Evolutionary conservation across 2,329 filamentous ascomycete species (phyloP), one percentile per base, ranked within the genome.

Genomic region (Botryotinia calthae): DNA sequence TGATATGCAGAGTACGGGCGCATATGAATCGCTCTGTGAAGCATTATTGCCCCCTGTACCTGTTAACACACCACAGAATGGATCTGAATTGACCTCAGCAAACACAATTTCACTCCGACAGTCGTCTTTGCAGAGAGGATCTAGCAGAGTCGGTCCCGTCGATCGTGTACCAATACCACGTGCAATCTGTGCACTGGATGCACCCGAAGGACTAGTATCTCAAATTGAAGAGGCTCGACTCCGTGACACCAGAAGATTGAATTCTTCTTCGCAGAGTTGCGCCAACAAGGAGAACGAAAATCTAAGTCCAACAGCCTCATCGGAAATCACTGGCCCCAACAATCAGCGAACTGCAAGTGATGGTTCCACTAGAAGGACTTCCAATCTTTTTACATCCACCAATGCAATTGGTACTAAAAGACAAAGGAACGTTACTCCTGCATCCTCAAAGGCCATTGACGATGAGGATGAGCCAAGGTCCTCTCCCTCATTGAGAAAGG

Each of bases 341-440:
- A 58, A 48, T 18, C 63, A 72, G 5, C 54, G 28, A 48, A 44
- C 22, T 46, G 31, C 68, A 46, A 70, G 59, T 48, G 65, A 37
- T 68, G 34, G 51, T 31, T 56, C 65, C 25, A 56, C 73, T 63
- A 74, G 75, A 28, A 79, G 76, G 73, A 59, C 73, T 48, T 72
- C 76, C 20, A 73, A 77, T 69, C 72, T 74, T 34, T 76, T 77
- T 51, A 64, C 67, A 37, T 75, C 73, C 20, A 77, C 74, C 20
- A 77, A 72, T 69, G 75, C 71, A 44, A 74, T 71, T 61, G 75
- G 76, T 31, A 77, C 74, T 31, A 88, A 87, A 76, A 83, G 87
- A 48, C 79, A 80, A 72, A 83, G 85, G 20, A 82, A 84, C 68
- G 85, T 85, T 66, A 86, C 85, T 0, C 84, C 85, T 12, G 82